phyloP scores from a whole-genome alignment of 306 rosid species.

The Trifolium repens region DNA sequence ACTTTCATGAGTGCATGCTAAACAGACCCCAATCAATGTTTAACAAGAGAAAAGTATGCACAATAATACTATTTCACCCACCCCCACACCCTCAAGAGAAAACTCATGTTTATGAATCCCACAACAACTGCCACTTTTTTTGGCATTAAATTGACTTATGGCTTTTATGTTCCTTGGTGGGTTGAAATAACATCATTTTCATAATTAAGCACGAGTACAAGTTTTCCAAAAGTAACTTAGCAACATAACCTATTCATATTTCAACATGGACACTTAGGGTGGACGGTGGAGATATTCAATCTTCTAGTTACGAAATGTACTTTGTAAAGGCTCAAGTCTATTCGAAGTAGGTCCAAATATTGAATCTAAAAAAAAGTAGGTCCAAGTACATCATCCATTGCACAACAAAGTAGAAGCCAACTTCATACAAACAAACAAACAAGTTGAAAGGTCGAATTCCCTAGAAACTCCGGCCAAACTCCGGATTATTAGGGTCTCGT shows the following conservation, averaged over 20 bases:
- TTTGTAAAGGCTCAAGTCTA: neutral
- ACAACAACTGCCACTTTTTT: slow-evolving; percentile 11
- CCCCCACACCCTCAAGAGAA: slow-evolving; percentile 7
- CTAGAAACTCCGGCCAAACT: neutral
- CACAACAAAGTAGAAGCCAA: neutral
- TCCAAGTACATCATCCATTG: neutral
- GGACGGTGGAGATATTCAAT: slow-evolving; percentile 8
- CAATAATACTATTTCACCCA: slow-evolving; percentile 3
- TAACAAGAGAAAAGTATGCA: neutral
- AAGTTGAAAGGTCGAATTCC: neutral
- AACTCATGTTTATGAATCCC: slow-evolving; percentile 22
- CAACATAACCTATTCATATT: slow-evolving; percentile 26
- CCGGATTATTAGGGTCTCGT: neutral
- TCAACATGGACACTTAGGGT: neutral
- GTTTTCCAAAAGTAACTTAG: neutral
- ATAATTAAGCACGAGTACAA: neutral
- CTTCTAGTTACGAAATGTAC: neutral
- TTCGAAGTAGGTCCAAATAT: neutral
- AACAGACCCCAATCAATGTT: neutral
- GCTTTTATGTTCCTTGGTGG: neutral
- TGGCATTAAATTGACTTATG: slow-evolving; percentile 33
- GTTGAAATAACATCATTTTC: slow-evolving; percentile 14
- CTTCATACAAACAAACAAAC: slow-evolving; percentile 2
- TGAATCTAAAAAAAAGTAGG: neutral
- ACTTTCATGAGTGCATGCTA: too few species aligned